A percentile compares a stretch with the other conserved stretches of the same genome.
Evolutionary conservation across 352 stramenopile genomes (phyloP).

Genomic region (Phytophthora ramorum): DNA sequence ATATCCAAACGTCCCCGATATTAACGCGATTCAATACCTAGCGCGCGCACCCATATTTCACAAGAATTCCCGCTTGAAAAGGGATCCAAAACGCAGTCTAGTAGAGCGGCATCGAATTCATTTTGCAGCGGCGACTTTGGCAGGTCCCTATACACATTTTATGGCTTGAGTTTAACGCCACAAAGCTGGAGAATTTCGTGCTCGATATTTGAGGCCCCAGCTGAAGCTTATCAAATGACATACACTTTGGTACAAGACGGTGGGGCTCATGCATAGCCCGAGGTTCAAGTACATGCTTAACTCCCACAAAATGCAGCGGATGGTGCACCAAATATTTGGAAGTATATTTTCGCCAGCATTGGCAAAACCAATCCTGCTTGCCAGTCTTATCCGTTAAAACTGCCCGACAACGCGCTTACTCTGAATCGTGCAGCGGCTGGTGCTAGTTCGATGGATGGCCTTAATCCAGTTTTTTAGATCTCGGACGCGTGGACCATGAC

Average conservation of each 20-base stretch:
- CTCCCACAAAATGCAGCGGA: slow-evolving; percentile 13
- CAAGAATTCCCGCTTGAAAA: too few species aligned
- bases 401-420: background rate
- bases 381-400: background rate
- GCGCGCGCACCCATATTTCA: too few species aligned
- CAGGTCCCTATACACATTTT: slow-evolving; percentile 17
- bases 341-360: background rate
- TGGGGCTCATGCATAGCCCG: slow-evolving; percentile 22
- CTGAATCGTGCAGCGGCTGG: slow-evolving; percentile 16
- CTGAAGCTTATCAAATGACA: slow-evolving; percentile 22
- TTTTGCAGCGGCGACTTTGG: slow-evolving; percentile 4
- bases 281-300: slow-evolving; percentile 18
- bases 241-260: slow-evolving; percentile 16
- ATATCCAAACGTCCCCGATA: too few species aligned
- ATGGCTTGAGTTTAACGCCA: too few species aligned
- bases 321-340: slow-evolving; percentile 16
- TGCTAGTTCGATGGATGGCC: slow-evolving; percentile 41
- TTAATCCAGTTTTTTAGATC: slow-evolving; percentile 50
- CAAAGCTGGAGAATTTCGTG: slow-evolving; percentile 4
- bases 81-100: background rate
- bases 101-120: background rate
- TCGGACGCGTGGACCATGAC: too few species aligned
- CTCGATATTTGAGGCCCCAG: slow-evolving; percentile 19
- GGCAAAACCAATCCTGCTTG: background rate
- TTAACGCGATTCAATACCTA: too few species aligned